Evolutionary conservation across 352 stramenopile species (phyloP).

Genomic region (Pythium rishiriense): DNA sequence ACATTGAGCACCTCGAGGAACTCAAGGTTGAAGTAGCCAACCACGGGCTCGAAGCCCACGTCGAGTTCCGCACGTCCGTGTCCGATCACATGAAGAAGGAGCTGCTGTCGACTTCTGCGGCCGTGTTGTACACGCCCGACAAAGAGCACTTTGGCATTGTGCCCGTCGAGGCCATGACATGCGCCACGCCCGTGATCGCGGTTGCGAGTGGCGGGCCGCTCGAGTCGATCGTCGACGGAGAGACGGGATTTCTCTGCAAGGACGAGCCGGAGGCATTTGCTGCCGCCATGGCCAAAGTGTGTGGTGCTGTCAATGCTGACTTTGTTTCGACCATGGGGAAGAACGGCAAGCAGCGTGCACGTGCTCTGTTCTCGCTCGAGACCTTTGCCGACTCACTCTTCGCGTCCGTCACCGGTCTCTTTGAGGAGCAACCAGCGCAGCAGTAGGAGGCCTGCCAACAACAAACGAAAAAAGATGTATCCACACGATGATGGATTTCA

Average conservation of each 20-base stretch:
- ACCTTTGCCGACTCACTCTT: constrained; percentile 71
- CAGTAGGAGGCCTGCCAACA: too few species aligned
- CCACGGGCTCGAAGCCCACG: constrained; percentile 49
- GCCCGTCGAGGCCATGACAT: constrained; percentile 97
- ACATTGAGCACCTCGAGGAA: constrained; percentile 94
- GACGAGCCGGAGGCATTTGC: constrained; percentile 59
- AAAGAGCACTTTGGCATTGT: constrained; percentile 99
- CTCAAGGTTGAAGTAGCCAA: constrained; percentile 77
- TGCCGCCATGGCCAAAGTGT: constrained; percentile 61
- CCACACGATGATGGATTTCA: too few species aligned
- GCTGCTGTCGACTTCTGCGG: constrained; percentile 82
- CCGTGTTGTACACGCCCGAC: constrained; percentile 96
- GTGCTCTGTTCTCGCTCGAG: constrained; percentile 69
- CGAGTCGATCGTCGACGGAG: constrained; percentile 93
- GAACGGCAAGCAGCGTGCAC: constrained; percentile 50
- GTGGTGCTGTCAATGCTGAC: constrained; percentile 30
- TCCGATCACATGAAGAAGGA: constrained; percentile 85
- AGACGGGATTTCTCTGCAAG: constrained; percentile 84
- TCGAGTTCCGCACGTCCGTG: constrained; percentile 90
- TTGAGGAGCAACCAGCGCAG: neutral
- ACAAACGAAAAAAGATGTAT: too few species aligned
- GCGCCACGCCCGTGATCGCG: constrained; percentile 92
- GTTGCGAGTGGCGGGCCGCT: constrained; percentile 94
- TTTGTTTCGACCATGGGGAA: constrained; percentile 47
- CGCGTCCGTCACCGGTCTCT: constrained; percentile 41